Evolutionary conservation across 2,329 filamentous ascomycete genomes (phyloP).

Genomic region (Cryphonectria japonica): DNA sequence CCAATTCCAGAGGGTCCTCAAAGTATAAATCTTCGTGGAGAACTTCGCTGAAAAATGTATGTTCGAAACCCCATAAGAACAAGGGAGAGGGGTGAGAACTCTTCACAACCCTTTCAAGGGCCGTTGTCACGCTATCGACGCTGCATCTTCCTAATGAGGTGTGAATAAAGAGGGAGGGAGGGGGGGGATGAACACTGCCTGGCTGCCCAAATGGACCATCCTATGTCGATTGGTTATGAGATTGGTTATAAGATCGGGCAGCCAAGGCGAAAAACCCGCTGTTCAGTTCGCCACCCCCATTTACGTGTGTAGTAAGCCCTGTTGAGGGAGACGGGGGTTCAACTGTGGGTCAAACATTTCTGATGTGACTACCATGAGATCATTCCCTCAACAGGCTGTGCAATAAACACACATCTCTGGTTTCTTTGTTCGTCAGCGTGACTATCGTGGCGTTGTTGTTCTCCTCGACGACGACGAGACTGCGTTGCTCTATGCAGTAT

Average conservation of each 20-base stretch:
- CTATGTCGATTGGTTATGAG: too few species aligned
- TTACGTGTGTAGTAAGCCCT: neutral
- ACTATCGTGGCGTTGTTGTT: too few species aligned
- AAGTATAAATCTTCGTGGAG: neutral
- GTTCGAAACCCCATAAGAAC: neutral
- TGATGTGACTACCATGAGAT: neutral
- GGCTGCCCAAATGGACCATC: neutral
- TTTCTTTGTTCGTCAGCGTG: too few species aligned
- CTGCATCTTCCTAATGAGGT: neutral
- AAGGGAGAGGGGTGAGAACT: neutral
- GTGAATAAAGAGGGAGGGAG: neutral
- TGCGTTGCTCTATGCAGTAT: neutral
- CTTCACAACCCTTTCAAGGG: neutral
- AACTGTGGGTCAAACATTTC: neutral
- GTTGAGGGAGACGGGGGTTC: too few species aligned
- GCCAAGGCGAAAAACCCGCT: neutral
- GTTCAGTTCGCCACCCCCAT: constrained; percentile 4
- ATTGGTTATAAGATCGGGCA: neutral
- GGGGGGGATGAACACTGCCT: neutral
- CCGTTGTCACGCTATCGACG: neutral
- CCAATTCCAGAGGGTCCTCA: neutral
- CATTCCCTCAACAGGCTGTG: neutral
- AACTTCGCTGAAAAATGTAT: neutral
- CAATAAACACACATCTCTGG: too few species aligned
- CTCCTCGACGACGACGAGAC: too few species aligned